Base-by-base conservation (phyloP, 2,329 filamentous ascomycete species). In the Aspergillus terreus region DNA sequence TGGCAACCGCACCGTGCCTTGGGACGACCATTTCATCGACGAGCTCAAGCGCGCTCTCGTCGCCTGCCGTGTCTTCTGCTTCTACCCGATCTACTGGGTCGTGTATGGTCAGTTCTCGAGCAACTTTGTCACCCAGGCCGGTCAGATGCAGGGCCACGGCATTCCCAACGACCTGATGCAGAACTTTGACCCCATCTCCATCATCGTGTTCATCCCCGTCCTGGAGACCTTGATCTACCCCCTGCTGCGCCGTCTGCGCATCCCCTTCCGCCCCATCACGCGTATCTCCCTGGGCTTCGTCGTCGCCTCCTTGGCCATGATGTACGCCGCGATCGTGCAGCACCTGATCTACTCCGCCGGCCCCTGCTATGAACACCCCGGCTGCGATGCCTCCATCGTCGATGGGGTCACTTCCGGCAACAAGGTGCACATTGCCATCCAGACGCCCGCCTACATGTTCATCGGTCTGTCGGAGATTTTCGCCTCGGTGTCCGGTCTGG, bases 81-180 rank as follows among this genome's bases (percentile, higher is more conserved):
- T 86, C 76, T 80, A 85, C 51, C 86, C 86, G 38, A 78, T 85
- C 59, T 87, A 82, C 74, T 87, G 83, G 82, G 76, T 88, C 23
- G 80, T 82, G 56, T 88, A 87, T 70, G 79, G 79, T 46, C 86
- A 89, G 63, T 83, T 88, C 71, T 82, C 81, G 48, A 81, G 76
- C 68, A 88, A 86, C 72, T 79, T 86, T 58, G 81, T 84, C 59
- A 83, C 83, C 11, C 86, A 90, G 68, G 79, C 79, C 47, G 74
- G 71, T n/a, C 76, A 76, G 55, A 82, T 83, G 86, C 62, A 79
- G 48, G 80, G 85, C 2, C 77, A 86, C 63, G 86, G 87, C 30
- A 79, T 89, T 3, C 88, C 88, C 62, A 92, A 92, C 75, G 88
- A 92, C 65, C 74, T 91, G 51, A 81, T 92, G 62, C 81, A 84